Conservation (phyloP, 2,329 filamentous ascomycete genomes). For the Lachnellula suecica region DNA sequence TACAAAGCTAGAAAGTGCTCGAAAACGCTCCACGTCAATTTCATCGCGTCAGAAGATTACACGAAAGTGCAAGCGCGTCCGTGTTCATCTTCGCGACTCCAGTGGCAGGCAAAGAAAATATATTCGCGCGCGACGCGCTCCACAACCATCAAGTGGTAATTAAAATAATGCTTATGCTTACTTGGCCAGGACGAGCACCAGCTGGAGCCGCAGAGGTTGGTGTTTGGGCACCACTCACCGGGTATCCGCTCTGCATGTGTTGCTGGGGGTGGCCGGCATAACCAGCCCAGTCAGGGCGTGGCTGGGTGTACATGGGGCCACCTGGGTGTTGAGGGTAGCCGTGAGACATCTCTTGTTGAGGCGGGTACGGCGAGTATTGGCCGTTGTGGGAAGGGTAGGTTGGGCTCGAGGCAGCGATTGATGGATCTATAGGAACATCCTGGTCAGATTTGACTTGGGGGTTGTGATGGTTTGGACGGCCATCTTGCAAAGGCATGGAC, state of each 20-base stretch:
- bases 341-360: slow-evolving; percentile 83
- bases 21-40: neutral
- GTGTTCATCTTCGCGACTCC: neutral
- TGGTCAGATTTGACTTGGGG: slow-evolving; percentile 87
- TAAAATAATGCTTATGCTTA: slow-evolving; percentile 40
- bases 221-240: slow-evolving; percentile 37
- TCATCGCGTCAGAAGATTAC: neutral
- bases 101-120: neutral
- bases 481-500: slow-evolving; percentile 87
- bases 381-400: slow-evolving; percentile 74
- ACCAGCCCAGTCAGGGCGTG: slow-evolving; percentile 72
- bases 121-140: neutral
- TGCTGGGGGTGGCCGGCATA: slow-evolving; percentile 53
- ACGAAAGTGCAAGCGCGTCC: neutral
- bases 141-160: neutral
- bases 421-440: slow-evolving; percentile 98
- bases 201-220: slow-evolving; percentile 54
- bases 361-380: slow-evolving; percentile 85
- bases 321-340: slow-evolving; percentile 63
- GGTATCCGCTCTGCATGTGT: slow-evolving; percentile 31
- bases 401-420: slow-evolving; percentile 89
- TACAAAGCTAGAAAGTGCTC: slow-evolving; percentile 11
- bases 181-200: slow-evolving; percentile 57
- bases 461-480: slow-evolving; percentile 71
- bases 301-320: slow-evolving; percentile 63